Evolutionary conservation across 306 rosid genomes (phyloP), one percentile per base, ranked within the genome.

Genomic region (Potentilla sterilis): DNA sequence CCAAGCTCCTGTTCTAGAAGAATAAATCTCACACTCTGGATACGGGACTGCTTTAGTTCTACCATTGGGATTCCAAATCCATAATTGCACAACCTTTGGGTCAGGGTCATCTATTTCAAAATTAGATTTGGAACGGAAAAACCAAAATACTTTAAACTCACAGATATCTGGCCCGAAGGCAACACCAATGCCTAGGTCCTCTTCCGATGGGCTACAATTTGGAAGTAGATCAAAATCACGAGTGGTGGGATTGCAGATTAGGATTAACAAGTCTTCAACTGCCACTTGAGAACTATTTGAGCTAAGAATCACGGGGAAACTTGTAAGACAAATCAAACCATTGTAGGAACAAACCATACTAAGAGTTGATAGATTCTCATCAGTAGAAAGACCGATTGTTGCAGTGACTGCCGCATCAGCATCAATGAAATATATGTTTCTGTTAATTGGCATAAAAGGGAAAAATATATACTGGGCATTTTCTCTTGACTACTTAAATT

Each of bases 191-290:
- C 70, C 57, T 34, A 65, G 71, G 55, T 67, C 71, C 54, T 41
- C 16, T 41, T 58, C 70, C 1, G 82, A 69, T 15, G 58, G 70
- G 48, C 79, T 73, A 42, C 79, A 69, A 4, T 34, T 35, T 16
- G 81, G 82, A 73, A 82, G 82, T n/a, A 74, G 21, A 9, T 16
- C 37, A 24, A 41, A 24, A 48, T 77, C 72, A 9, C 57, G 73
- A 74, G 85, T 82, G 37, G 76, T 64, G 0, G 82, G 82, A 63
- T 82, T 82, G 85, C 79, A 82, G 37, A 82, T 62, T 11, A 69
- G 76, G 63, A 82, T 82, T 61, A 73, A 76, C 55, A 73, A 35
- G 40, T 59, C 82, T 15, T 49, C 67, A 22, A 35, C 24, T 42
- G 15, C 12, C 38, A 28, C 24, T 37, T 32, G 3, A 44, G 34